Percentiles rank a stretch among this genome's conserved stretches.
These are phyloP conservation scores for Pseudocohnilembus persalinus DNA, from an alignment of 169 alveolate species.

Conservation along the genomic window DNA sequence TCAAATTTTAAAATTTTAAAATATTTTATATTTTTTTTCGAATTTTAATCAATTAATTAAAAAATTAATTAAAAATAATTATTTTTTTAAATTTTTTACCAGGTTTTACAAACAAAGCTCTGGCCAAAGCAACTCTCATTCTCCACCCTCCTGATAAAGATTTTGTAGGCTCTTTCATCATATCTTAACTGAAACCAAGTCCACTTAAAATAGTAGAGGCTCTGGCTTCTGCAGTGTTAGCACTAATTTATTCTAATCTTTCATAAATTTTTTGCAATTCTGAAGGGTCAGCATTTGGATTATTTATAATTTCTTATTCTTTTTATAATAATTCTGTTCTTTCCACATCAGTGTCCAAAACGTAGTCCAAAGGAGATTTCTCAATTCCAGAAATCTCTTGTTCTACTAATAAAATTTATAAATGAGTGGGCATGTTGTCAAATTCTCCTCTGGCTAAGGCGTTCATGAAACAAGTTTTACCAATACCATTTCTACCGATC, in stretches of 20 bases:
- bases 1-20: too few relatives aligned
- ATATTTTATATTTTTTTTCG: too few relatives aligned
- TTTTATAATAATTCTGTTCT: constrained; percentile 88
- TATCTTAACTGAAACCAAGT: constrained; percentile 92
- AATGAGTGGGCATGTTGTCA: constrained; percentile 90
- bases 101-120: constrained; percentile 92
- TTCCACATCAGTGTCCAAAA: constrained; percentile 93
- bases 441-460: constrained; percentile 94
- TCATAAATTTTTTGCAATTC: constrained; percentile 79
- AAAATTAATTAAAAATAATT: too few relatives aligned
- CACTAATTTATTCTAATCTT: constrained; percentile 90
- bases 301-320: constrained; percentile 71
- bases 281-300: constrained; percentile 45
- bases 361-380: constrained; percentile 65
- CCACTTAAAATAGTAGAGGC: constrained; percentile 91
- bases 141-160: constrained; percentile 87
- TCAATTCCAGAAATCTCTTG: constrained; percentile 84
- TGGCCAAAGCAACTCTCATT: constrained; percentile 91
- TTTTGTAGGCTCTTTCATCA: constrained; percentile 44
- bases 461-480: constrained; percentile 94
- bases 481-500: constrained; percentile 94
- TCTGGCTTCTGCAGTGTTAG: constrained; percentile 91
- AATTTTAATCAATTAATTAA: too few relatives aligned
- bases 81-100: constrained; percentile 44
- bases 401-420: constrained; percentile 94